Conservation (phyloP, 805 yeast genomes). For the Candida ipomoeae region DNA sequence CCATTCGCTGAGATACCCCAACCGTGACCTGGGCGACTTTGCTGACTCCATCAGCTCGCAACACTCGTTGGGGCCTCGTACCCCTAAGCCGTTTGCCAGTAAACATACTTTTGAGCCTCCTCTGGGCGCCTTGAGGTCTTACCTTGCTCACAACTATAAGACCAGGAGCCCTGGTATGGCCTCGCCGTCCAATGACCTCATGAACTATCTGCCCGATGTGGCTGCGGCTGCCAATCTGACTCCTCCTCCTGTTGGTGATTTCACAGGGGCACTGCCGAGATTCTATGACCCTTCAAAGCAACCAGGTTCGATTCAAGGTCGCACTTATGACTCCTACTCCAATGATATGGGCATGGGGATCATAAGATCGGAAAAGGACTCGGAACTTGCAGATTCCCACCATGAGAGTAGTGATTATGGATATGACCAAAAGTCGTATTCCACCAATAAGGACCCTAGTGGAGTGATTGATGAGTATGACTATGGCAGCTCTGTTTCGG, state of each 20-base stretch:
- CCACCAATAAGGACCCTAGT: not conserved
- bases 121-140: not conserved
- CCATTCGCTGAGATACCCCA: constrained; percentile 1
- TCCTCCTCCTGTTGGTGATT: not conserved
- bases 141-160: not conserved
- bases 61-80: not conserved
- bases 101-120: not conserved
- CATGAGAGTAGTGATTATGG: not conserved
- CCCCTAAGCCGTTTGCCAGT: not conserved
- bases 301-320: not conserved
- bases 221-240: not conserved
- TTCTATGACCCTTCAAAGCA: not conserved
- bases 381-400: not conserved
- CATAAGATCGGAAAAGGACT: not conserved
- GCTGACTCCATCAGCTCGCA: not conserved
- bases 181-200: not conserved
- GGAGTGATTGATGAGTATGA: not conserved
- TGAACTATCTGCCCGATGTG: not conserved
- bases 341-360: not conserved
- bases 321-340: not conserved
- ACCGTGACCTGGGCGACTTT: not conserved
- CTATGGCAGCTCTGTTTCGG: constrained; percentile 2
- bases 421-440: not conserved
- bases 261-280: not conserved
- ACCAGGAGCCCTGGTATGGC: not conserved